phyloP scores from a whole-genome alignment of 805 yeast genomes.

The Starmera quercuum region DNA sequence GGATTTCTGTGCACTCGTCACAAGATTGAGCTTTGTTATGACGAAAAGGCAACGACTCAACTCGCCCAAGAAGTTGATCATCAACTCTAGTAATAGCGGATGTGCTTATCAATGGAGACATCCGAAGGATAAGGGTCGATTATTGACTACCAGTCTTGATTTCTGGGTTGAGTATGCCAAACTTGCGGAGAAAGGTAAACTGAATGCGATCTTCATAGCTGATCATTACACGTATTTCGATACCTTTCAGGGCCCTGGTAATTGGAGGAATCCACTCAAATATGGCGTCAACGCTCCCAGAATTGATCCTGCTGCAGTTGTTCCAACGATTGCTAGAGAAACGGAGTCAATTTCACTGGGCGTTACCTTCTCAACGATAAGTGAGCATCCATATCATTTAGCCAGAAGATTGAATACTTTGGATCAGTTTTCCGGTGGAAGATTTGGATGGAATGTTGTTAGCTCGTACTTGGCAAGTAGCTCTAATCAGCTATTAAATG shows the following conservation, averaged over 20 bases:
- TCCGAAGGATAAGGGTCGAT: slow-evolving; percentile 25
- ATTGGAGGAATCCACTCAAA: slow-evolving; percentile 22
- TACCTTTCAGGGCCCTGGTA: slow-evolving; percentile 29
- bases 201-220: slow-evolving; percentile 28
- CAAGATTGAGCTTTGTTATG: too few species aligned
- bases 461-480: slow-evolving; percentile 30
- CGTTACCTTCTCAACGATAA: slow-evolving; percentile 29
- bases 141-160: slow-evolving; percentile 19
- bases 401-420: slow-evolving; percentile 31
- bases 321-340: slow-evolving; percentile 31
- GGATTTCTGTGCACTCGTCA: too few species aligned
- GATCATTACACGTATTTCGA: slow-evolving; percentile 31
- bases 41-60: too few species aligned
- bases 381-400: slow-evolving; percentile 32
- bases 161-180: slow-evolving; percentile 30
- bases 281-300: slow-evolving; percentile 25
- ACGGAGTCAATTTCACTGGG: slow-evolving; percentile 29
- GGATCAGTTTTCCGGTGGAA: slow-evolving; percentile 32
- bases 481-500: slow-evolving; percentile 26
- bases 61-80: slow-evolving; percentile 22
- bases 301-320: slow-evolving; percentile 28
- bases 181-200: slow-evolving; percentile 26
- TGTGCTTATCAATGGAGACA: slow-evolving; percentile 30
- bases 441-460: slow-evolving; percentile 37
- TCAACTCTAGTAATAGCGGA: slow-evolving; percentile 25